These are phyloP conservation scores for Termitomyces sp. DNA, from an alignment of 768 basidiomycete genomes.

Conservation along the genomic window DNA sequence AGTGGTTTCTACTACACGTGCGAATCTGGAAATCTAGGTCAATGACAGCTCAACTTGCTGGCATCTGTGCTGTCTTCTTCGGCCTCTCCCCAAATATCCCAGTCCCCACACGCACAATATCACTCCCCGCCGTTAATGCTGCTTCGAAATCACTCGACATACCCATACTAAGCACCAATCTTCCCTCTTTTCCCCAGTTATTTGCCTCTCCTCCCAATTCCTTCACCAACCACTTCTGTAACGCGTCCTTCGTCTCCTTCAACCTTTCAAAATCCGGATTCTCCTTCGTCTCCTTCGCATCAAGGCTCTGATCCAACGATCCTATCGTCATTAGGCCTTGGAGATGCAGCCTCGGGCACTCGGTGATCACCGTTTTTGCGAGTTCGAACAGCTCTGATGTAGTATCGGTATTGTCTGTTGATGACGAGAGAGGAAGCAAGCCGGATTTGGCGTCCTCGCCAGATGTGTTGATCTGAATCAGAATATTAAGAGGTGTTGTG, in stretches of 20 bases:
- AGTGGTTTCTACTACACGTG: neutral
- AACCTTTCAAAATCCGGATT: conserved; percentile 73
- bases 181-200: conserved; percentile 48
- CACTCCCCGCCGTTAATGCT: conserved; percentile 78
- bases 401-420: conserved; percentile 19
- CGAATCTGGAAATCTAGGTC: neutral
- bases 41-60: neutral
- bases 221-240: conserved; percentile 40
- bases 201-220: conserved; percentile 17
- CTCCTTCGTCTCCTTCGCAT: conserved; percentile 36
- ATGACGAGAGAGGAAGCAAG: conserved; percentile 48
- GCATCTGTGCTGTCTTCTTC: conserved; percentile 33
- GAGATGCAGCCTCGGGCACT: conserved; percentile 72
- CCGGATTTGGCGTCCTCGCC: conserved; percentile 91
- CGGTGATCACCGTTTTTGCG: conserved; percentile 60
- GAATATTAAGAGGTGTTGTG: conserved; percentile 61
- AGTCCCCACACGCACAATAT: conserved; percentile 88
- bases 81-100: conserved; percentile 78
- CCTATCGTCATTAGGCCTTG: conserved; percentile 98
- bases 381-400: conserved; percentile 56
- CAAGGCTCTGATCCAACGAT: conserved; percentile 64
- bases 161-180: conserved; percentile 80
- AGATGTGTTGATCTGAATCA: conserved; percentile 94
- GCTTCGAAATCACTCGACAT: conserved; percentile 95
- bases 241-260: conserved; percentile 52